phyloP scores from a whole-genome alignment of 2,329 filamentous ascomycete genomes.

The Pseudofabraea citricarpa region DNA sequence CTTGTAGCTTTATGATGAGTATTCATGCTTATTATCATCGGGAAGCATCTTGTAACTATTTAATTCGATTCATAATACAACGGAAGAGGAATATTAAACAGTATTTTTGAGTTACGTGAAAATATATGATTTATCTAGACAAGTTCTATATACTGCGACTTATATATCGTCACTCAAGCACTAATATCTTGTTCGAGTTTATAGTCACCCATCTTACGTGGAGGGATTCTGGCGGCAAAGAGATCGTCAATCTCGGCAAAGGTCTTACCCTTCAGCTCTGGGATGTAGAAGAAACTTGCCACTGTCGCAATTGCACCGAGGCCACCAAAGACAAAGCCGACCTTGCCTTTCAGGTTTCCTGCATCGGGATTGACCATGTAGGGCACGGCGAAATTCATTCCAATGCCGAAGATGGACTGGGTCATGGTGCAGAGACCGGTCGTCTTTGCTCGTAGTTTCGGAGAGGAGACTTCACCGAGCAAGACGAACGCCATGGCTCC shows the following conservation, averaged over 20 bases:
- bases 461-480: slow-evolving; percentile 32
- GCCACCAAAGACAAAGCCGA: slow-evolving; percentile 30
- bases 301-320: slow-evolving; percentile 18
- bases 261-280: slow-evolving; percentile 72
- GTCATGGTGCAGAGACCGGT: slow-evolving; percentile 33
- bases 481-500: slow-evolving; percentile 36
- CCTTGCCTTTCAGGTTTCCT: slow-evolving; percentile 28
- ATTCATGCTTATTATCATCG: too few species aligned
- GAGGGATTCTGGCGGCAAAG: slow-evolving; percentile 45
- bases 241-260: slow-evolving; percentile 81
- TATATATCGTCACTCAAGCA: too few species aligned
- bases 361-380: slow-evolving; percentile 37
- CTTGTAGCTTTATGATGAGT: too few species aligned
- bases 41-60: too few species aligned
- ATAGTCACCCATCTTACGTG: slow-evolving; percentile 17
- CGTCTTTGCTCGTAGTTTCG: slow-evolving; percentile 32
- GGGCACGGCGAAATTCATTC: slow-evolving; percentile 41
- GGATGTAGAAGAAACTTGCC: slow-evolving; percentile 55
- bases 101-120: too few species aligned
- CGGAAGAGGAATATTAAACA: too few species aligned
- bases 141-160: too few species aligned
- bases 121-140: too few species aligned
- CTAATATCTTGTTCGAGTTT: not conserved
- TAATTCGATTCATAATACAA: too few species aligned
- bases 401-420: slow-evolving; percentile 37